phyloP scores from a whole-genome alignment of 768 basidiomycete species.

The Antrodiella citrinella region DNA sequence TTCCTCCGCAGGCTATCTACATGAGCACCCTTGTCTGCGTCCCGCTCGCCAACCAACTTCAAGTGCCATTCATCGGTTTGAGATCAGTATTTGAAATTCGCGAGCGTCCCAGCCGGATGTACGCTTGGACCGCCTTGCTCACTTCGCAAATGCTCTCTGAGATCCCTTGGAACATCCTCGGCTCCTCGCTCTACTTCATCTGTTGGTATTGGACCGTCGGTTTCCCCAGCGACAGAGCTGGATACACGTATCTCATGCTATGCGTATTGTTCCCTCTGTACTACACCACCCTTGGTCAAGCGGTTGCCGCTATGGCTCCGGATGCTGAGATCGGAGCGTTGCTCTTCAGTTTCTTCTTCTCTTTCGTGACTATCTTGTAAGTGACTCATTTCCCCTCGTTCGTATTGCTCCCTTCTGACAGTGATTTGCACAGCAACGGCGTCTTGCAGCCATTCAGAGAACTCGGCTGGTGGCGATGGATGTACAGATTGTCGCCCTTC shows the following conservation, averaged over 20 bases:
- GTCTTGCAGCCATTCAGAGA: conserved; percentile 38
- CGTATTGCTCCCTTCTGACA: background rate
- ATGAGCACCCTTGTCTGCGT: conserved; percentile 27
- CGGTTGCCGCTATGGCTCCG: conserved; percentile 35
- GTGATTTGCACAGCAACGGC: conserved; percentile 28
- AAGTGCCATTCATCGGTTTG: conserved; percentile 31
- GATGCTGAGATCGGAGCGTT: conserved; percentile 33
- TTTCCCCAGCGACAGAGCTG: conserved; percentile 28
- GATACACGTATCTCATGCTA: conserved; percentile 31
- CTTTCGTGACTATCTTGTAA: conserved; percentile 36
- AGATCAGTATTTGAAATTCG: conserved; percentile 33
- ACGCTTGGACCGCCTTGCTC: conserved; percentile 30
- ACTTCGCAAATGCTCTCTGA: conserved; percentile 31
- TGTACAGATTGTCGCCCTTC: conserved; percentile 28
- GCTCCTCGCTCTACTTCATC: conserved; percentile 33
- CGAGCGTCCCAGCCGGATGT: conserved; percentile 35
- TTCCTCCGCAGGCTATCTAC: conserved; percentile 23
- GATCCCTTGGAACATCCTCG: conserved; percentile 35
- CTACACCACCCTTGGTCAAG: conserved; percentile 33
- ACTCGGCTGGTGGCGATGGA: conserved; percentile 39
- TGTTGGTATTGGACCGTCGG: conserved; percentile 46
- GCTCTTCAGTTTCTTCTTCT: conserved; percentile 30
- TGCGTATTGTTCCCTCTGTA: conserved; percentile 35
- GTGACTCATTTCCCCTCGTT: conserved; percentile 9
- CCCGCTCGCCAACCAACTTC: conserved; percentile 33